Evolutionary conservation across 371 early-diverging fungal species (phyloP), one percentile per base, ranked within the genome.

Genomic region (Mortierella sp.): DNA sequence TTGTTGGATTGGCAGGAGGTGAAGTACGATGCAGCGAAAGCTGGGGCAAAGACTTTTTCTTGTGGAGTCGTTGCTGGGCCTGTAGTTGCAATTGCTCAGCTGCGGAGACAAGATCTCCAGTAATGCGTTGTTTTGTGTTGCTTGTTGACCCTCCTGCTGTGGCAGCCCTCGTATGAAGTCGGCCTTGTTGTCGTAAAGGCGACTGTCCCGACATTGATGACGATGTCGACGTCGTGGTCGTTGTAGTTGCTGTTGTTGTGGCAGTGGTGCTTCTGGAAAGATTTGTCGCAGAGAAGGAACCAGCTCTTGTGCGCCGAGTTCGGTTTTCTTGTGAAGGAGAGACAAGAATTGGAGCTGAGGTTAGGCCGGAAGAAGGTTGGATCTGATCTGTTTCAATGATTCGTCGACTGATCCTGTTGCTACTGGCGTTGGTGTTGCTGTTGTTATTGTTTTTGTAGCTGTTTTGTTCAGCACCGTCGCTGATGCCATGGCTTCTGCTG

Each of bases 41-140:
- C 3, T 34, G 68, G 24, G 24, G 68, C 34, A 42, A 21, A 3
- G 68, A 42, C 24, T 38, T n/a, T 52, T 75, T 54, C 57, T 72
- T 72, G 68, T 50, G 19, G 38, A 28, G 65, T 14, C 74, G 74
- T 42, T 78, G 73, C 44, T 78, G 79, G 16, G 79, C 68, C 4
- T 65, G 79, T 21, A 52, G 8, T 26, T 74, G 74, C 21, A 79
- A 70, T 26, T 74, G 74, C 28, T 65, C 79, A 8, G 79, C 74
- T 45, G 79, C 79, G 38, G 74, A 47, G 13, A 73, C 65, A 4
- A 58, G 24, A 60, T 75, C 71, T 14, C 74, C 82, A 13, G 82
- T 52, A 10, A 60, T 42, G 11, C 75, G 75, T n/a, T 50, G 10
- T n/a, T 44, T 52, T n/a, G 44, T 42, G 55, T 57, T 26, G 26